These are phyloP conservation scores for Leccinum rimulosum DNA, from an alignment of 768 basidiomycete genomes.

Conservation along the genomic window DNA sequence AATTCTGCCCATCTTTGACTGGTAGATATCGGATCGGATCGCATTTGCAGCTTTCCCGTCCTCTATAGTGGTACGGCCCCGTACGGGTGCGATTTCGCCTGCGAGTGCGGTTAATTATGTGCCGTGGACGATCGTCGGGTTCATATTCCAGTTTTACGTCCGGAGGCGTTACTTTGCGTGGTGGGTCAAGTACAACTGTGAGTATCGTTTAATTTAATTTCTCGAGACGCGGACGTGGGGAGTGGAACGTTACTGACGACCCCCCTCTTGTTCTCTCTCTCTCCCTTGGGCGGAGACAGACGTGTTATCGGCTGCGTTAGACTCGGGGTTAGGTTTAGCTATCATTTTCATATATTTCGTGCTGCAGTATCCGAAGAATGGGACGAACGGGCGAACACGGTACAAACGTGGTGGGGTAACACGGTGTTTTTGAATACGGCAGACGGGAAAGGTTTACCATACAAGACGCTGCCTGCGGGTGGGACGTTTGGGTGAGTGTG, in stretches of 20 bases:
- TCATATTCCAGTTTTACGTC: conserved; percentile 62
- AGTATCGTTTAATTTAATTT: not conserved
- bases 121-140: conserved; percentile 63
- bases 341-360: conserved; percentile 56
- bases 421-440: conserved; percentile 32
- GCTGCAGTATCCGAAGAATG: conserved; percentile 62
- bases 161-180: conserved; percentile 60
- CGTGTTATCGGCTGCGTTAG: conserved; percentile 69
- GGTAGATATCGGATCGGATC: not conserved
- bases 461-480: conserved; percentile 11
- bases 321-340: conserved; percentile 61
- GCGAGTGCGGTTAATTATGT: conserved; percentile 67
- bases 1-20: not conserved
- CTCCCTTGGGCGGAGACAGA: conserved; percentile 30
- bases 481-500: conserved; percentile 30
- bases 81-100: conserved; percentile 48
- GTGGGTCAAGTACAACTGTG: conserved; percentile 61
- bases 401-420: conserved; percentile 76
- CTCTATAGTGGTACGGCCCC: not conserved
- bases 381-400: conserved; percentile 48
- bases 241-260: conserved; percentile 14
- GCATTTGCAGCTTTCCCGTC: not conserved
- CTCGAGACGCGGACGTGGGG: not conserved
- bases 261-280: not conserved
- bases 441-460: conserved; percentile 13